Conservation (phyloP, 495 filamentous ascomycete species). For the Chlorociboria aeruginascens region DNA sequence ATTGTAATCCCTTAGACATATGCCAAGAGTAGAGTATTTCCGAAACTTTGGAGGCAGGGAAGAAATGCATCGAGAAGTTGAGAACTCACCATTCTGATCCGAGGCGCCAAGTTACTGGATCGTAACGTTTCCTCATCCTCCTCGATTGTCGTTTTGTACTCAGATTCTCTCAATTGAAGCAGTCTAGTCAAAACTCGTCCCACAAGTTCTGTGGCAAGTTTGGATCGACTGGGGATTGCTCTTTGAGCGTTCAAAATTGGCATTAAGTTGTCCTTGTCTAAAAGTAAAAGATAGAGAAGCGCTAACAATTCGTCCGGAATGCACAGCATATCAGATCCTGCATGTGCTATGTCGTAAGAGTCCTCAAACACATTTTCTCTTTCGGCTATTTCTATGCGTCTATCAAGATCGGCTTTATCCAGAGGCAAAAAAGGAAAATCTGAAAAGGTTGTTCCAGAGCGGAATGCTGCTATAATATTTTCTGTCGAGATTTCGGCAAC, state of each 20-base stretch:
- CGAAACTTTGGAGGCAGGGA: too few relatives aligned
- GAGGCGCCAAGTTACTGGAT: constrained; percentile 20
- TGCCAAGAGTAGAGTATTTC: too few relatives aligned
- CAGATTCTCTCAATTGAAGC: constrained; percentile 21
- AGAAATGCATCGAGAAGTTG: too few relatives aligned
- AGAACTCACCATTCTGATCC: constrained; percentile 37
- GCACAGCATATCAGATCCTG: constrained; percentile 8
- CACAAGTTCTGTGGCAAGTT: constrained; percentile 30
- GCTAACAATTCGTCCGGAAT: constrained; percentile 20
- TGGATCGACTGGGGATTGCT: constrained; percentile 27
- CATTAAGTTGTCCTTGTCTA: constrained; percentile 23
- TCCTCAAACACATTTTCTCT: constrained; percentile 17
- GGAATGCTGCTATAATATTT: constrained; percentile 31
- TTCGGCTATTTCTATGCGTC: constrained; percentile 19
- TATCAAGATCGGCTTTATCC: constrained; percentile 16
- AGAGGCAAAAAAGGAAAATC: constrained; percentile 1
- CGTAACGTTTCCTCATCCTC: constrained; percentile 47
- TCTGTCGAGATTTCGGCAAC: constrained; percentile 64
- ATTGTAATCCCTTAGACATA: too few relatives aligned
- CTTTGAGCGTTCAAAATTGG: constrained; percentile 29
- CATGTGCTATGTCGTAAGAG: constrained; percentile 16
- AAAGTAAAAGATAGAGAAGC: constrained; percentile 20
- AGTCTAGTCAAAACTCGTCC: constrained; percentile 23
- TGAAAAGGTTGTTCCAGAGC: constrained; percentile 13
- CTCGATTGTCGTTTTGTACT: constrained; percentile 52